Evolutionary conservation across 2,329 filamentous ascomycete species (phyloP).

Genomic region (Pseudofabraea citricarpa): DNA sequence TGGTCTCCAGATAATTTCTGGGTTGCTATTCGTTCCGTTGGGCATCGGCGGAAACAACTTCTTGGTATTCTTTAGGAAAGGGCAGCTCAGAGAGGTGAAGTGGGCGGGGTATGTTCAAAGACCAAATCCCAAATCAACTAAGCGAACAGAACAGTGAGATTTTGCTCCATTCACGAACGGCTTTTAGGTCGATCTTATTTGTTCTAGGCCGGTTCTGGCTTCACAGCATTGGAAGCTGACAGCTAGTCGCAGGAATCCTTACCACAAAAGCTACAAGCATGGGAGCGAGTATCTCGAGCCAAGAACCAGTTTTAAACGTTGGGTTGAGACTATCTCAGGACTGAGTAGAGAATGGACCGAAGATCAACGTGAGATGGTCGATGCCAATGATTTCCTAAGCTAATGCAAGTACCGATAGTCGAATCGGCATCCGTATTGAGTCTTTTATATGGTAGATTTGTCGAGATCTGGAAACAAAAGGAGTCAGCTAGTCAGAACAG

Average conservation of each 20-base stretch:
- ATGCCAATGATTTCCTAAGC: not conserved
- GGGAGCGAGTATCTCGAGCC: slow-evolving; percentile 19
- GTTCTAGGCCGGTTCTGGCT: too few relatives aligned
- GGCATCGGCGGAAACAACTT: slow-evolving; percentile 17
- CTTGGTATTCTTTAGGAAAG: slow-evolving; percentile 18
- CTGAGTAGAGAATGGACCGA: slow-evolving; percentile 17
- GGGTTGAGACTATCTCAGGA: slow-evolving; percentile 16
- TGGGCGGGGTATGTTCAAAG: slow-evolving; percentile 12
- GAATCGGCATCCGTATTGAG: slow-evolving; percentile 18
- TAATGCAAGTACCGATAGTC: slow-evolving; percentile 1
- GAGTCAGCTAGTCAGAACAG: slow-evolving; percentile 12
- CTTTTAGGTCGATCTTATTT: too few relatives aligned
- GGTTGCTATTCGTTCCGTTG: slow-evolving; percentile 18
- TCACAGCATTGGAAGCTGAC: too few relatives aligned
- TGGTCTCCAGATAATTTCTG: slow-evolving; percentile 15
- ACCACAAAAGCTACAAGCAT: slow-evolving; percentile 12
- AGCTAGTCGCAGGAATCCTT: slow-evolving; percentile 13
- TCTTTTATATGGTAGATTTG: slow-evolving; percentile 19
- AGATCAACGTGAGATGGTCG: slow-evolving; percentile 10
- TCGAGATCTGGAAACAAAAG: slow-evolving; percentile 20
- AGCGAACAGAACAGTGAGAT: too few relatives aligned
- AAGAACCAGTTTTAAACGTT: slow-evolving; percentile 16
- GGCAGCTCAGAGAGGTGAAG: slow-evolving; percentile 11
- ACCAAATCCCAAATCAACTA: too few relatives aligned
- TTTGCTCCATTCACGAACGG: too few relatives aligned